Base-by-base conservation (phyloP, 2,329 filamentous ascomycete genomes). In the Beauveria sp. region DNA sequence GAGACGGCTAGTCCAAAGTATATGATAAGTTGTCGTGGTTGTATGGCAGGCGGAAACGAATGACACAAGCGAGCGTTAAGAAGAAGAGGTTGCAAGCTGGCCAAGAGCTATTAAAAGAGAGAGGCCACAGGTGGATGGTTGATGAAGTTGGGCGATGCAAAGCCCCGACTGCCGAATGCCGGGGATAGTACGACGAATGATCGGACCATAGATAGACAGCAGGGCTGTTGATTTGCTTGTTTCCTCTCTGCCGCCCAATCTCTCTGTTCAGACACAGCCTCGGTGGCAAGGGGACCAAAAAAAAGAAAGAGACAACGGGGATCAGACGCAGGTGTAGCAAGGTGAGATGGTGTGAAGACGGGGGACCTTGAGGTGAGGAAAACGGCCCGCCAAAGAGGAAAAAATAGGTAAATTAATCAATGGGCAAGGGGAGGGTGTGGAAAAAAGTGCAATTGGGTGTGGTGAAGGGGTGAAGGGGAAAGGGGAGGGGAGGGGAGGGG, bases 351-450 rank as follows among this genome's bases (percentile, higher is more conserved):
- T 43, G 26, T 54, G 50, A 20, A 28, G 31, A 43, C 16, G 38
- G 57, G 31, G 54, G 43, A 28, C 40, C 53, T 60, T 46, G 57
- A 60, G 57, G 57, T 60, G 57, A 53, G 48, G 18, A 60, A n/a
- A 53, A 53, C 48, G 49, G 49, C 49, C 57, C 49, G 49, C 57
- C 49, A 45, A 48, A 53, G 40, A 52, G 42, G 2, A 20, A 43
- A 57, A 57, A 57, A 24, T 10, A 57, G 48, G 48, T 48, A 16
- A 34, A 42, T 48, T 46, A 60, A 20, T 28, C 48, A 52, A 60
- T 53, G 26, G 57, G 49, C 49, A 46, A 60, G 48, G 57, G 57
- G 49, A 53, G 57, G 57, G 49, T 34, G 57, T 52, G 42, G 3
- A 22, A 28, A 18, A 53, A 38, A 14, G 34, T 38, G 34, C 34